Conservation (phyloP, 202 grass and related monocot species). For the Zizania palustris region DNA sequence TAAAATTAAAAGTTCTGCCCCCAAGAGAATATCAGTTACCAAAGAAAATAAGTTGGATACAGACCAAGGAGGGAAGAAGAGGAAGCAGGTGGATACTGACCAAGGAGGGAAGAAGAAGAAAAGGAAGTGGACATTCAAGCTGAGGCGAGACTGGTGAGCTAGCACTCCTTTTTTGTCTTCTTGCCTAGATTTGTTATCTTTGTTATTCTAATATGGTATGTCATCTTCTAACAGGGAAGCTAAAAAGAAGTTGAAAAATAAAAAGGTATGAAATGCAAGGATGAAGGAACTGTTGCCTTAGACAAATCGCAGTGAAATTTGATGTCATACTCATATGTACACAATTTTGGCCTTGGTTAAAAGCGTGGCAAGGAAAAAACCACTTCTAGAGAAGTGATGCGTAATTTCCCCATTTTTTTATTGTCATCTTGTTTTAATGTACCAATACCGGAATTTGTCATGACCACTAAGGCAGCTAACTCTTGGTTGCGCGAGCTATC, state of each 20-base stretch:
- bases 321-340: not conserved
- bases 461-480: not conserved
- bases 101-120: conserved; percentile 47
- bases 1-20: conserved; percentile 23
- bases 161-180: not conserved
- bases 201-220: not conserved
- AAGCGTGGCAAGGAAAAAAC: not conserved
- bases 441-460: not conserved
- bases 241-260: conserved; percentile 45
- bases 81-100: conserved; percentile 29
- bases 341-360: conserved; percentile 21
- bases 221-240: conserved; percentile 45
- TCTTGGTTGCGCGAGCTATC: not conserved
- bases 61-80: conserved; percentile 32
- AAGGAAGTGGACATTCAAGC: conserved; percentile 52
- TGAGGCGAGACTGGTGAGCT: conserved; percentile 56
- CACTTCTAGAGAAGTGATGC: not conserved
- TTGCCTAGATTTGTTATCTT: not conserved
- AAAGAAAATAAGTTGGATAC: conserved; percentile 44
- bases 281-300: not conserved
- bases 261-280: conserved; percentile 40
- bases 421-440: not conserved
- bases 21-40: conserved; percentile 8
- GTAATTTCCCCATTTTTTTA: conserved; percentile 25
- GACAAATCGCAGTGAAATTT: conserved; percentile 20